Evolutionary conservation across 805 yeast species (phyloP).

Genomic region (Yueomyces sp.): DNA sequence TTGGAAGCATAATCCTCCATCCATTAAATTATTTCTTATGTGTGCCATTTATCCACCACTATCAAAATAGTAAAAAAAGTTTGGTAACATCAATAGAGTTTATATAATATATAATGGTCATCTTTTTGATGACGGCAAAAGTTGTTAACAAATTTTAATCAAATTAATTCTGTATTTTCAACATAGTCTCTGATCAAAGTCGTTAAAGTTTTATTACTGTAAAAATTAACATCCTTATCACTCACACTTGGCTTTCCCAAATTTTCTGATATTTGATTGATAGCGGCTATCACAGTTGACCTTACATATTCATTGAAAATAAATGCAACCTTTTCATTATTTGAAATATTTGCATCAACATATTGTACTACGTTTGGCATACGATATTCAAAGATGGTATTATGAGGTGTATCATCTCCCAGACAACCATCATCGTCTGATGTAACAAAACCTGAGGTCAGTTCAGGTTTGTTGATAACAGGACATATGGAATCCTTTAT

Average conservation of each 20-base stretch:
- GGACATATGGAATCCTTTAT: constrained; percentile 10
- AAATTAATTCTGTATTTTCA: background rate
- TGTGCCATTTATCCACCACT: too few species aligned
- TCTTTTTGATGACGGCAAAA: too few species aligned
- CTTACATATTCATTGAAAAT: constrained; percentile 70
- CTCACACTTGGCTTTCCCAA: constrained; percentile 14
- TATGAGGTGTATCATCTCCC: constrained; percentile 78
- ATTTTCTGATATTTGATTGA: constrained; percentile 14
- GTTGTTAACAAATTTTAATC: too few species aligned
- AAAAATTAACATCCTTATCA: constrained; percentile 25
- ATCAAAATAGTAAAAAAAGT: too few species aligned
- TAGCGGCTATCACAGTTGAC: constrained; percentile 34
- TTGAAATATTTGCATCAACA: constrained; percentile 7
- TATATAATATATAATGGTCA: too few species aligned
- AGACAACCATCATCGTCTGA: constrained; percentile 69
- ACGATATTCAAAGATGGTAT: constrained; percentile 39
- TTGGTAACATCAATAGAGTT: too few species aligned
- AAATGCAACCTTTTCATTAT: constrained; percentile 39
- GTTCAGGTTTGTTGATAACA: constrained; percentile 10
- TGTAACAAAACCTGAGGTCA: constrained; percentile 66
- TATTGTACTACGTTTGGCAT: constrained; percentile 71
- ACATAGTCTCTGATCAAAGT: constrained; percentile 29
- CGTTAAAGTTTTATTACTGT: constrained; percentile 32
- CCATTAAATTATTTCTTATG: too few species aligned
- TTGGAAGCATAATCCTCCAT: too few species aligned